Conservation (phyloP, 768 basidiomycete species). For the Jaapia argillacea region DNA sequence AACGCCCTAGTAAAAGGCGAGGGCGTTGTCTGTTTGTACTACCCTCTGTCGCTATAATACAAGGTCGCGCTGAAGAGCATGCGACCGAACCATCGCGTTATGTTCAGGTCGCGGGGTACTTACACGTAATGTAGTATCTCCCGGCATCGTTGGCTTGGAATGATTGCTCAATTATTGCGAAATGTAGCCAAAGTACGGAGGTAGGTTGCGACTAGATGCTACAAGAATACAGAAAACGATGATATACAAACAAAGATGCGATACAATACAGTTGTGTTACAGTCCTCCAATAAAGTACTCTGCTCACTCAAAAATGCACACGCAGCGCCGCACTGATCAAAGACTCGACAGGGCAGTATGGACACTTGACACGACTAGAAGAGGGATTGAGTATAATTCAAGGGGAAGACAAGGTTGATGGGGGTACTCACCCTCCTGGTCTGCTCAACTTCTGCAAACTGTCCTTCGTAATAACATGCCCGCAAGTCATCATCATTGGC, state of each 20-base stretch:
- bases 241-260: neutral
- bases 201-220: too few relatives aligned
- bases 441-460: constrained; percentile 87
- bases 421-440: constrained; percentile 60
- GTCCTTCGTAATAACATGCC: constrained; percentile 91
- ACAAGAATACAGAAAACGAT: too few relatives aligned
- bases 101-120: neutral
- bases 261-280: neutral
- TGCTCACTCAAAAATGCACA: constrained; percentile 46
- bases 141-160: neutral
- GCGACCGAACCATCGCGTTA: neutral
- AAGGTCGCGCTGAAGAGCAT: neutral
- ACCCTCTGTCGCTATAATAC: constrained; percentile 34
- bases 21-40: constrained; percentile 51
- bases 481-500: constrained; percentile 96
- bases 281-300: neutral
- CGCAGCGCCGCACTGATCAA: constrained; percentile 41
- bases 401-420: constrained; percentile 3
- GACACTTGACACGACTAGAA: constrained; percentile 84
- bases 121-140: too few relatives aligned
- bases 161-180: neutral
- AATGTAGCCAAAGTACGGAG: too few relatives aligned
- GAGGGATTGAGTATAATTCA: neutral
- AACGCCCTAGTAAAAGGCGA: constrained; percentile 66
- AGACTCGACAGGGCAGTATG: constrained; percentile 89